Evolutionary conservation across 169 alveolate genomes (phyloP).

Genomic region (Nephromyces sp.): DNA sequence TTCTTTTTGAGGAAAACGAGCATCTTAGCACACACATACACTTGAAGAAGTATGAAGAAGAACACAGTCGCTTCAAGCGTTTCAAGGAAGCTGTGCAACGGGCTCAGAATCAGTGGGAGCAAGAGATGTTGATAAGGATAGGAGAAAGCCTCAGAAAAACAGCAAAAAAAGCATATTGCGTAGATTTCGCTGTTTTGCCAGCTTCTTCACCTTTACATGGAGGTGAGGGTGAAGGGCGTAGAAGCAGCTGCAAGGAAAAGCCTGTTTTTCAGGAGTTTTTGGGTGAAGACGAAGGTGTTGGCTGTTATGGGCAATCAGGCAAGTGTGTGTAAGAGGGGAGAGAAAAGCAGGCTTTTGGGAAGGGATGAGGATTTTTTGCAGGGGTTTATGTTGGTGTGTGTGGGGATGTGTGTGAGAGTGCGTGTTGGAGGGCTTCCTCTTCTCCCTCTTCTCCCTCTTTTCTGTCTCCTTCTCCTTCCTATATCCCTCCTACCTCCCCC

Average conservation of each 20-base stretch:
- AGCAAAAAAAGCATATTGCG: no score
- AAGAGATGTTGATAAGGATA: not conserved
- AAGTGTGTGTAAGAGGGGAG: not conserved
- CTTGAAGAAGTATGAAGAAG: no score
- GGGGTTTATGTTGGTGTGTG: not conserved
- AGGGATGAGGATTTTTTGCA: not conserved
- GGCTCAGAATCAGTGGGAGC: no score
- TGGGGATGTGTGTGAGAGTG: not conserved
- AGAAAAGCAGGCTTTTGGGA: not conserved
- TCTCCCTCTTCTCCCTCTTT: not conserved
- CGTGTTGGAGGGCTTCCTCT: not conserved
- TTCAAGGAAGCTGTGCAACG: no score
- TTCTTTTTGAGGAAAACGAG: no score
- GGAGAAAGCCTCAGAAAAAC: no score
- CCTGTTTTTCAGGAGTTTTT: not conserved
- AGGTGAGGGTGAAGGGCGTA: not conserved
- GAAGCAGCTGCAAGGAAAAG: not conserved
- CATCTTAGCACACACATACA: no score
- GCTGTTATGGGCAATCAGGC: not conserved
- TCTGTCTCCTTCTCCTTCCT: not conserved
- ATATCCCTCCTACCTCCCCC: constrained; percentile 1
- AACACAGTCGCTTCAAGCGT: no score
- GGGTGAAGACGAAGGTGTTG: not conserved
- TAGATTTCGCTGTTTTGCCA: no score
- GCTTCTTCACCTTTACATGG: not conserved